A percentile compares a stretch with the other conserved stretches of the same genome.
Evolutionary conservation across 202 grass and related monocot genomes (phyloP).

Genomic region (Setaria viridis): DNA sequence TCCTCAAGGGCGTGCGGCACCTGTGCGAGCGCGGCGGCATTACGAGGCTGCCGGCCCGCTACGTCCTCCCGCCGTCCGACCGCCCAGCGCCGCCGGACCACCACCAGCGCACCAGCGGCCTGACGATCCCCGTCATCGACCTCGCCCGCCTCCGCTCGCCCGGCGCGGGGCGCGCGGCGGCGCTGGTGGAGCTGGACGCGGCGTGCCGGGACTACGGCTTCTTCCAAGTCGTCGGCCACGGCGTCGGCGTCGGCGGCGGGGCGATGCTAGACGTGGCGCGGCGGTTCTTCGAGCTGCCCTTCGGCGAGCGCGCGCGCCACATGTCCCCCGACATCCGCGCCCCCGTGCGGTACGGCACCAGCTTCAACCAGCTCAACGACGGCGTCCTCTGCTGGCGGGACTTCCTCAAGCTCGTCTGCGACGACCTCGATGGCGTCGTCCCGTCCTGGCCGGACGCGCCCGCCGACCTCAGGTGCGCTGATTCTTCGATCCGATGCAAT

Average conservation of each 20-base stretch:
- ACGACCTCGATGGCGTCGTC: background rate
- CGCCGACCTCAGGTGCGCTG: conserved; percentile 49
- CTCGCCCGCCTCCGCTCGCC: conserved; percentile 42
- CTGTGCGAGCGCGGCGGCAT: conserved; percentile 59
- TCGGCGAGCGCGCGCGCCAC: conserved; percentile 46
- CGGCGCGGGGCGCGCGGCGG: conserved; percentile 26
- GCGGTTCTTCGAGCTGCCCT: conserved; percentile 66
- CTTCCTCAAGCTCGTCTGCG: conserved; percentile 75
- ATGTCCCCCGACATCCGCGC: conserved; percentile 61
- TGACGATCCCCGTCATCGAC: conserved; percentile 61
- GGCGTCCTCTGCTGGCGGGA: conserved; percentile 72
- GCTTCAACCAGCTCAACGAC: conserved; percentile 82
- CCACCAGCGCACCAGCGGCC: background rate
- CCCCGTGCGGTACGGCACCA: conserved; percentile 71
- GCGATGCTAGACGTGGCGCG: conserved; percentile 49
- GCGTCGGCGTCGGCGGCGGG: background rate
- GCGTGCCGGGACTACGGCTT: conserved; percentile 73
- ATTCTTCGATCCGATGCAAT: background rate
- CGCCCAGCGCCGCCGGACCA: conserved; percentile 36
- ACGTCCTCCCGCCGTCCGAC: conserved; percentile 62
- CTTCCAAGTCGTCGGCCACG: conserved; percentile 80
- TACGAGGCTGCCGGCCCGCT: conserved; percentile 54
- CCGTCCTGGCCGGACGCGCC: conserved; percentile 66
- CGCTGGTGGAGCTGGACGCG: conserved; percentile 46
- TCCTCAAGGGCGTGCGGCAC: conserved; percentile 69